phyloP scores from a whole-genome alignment of 345 rosid genomes.

The Camelina laxa region DNA sequence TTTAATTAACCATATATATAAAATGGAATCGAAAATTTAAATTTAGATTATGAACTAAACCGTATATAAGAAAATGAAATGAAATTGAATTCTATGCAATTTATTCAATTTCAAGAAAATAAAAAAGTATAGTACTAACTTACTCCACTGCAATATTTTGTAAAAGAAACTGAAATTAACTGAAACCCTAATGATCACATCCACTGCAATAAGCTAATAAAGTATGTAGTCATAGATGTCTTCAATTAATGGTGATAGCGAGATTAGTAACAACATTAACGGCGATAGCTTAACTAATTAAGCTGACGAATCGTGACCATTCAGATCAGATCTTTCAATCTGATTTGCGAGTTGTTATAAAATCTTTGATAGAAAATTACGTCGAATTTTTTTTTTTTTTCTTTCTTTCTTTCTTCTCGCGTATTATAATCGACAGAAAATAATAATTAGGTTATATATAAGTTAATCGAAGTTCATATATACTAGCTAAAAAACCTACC shows the following conservation, averaged over 20 bases:
- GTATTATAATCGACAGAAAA: too few species aligned
- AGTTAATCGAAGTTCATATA: background rate
- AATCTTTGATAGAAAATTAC: background rate
- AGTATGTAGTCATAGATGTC: background rate
- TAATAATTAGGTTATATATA: background rate
- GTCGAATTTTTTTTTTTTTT: background rate
- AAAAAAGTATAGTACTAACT: background rate
- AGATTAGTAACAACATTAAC: constrained; percentile 6
- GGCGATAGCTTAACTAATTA: constrained; percentile 8
- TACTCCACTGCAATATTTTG: background rate
- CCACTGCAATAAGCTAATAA: background rate
- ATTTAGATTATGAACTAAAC: background rate
- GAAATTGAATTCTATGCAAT: background rate
- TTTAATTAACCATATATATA: background rate
- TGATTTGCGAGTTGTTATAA: background rate
- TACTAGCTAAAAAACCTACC: background rate
- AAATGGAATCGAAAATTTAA: background rate
- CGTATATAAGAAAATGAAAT: background rate
- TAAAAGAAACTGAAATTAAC: background rate
- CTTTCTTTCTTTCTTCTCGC: background rate
- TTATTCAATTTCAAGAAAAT: too few species aligned
- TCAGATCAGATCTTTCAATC: background rate
- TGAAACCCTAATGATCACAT: background rate
- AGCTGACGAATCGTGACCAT: background rate
- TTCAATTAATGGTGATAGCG: background rate